Evolutionary conservation across 2,329 filamentous ascomycete genomes (phyloP).

Genomic region (Helotiales sp.): DNA sequence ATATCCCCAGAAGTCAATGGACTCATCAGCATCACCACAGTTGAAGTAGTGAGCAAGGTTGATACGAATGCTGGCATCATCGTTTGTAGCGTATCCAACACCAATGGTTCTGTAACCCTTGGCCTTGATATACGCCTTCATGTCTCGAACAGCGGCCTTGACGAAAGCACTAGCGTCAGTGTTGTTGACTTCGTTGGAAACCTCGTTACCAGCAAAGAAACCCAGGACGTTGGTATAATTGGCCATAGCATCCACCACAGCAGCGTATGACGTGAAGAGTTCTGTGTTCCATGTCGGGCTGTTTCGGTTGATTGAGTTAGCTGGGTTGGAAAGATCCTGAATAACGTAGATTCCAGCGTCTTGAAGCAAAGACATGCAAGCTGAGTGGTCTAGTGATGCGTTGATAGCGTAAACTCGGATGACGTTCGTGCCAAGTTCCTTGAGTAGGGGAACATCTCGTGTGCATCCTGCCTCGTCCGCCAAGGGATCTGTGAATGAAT

Average conservation of each 20-base stretch:
- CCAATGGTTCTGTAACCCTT: conserved; percentile 77
- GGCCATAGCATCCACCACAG: conserved; percentile 77
- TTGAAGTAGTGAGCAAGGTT: conserved; percentile 92
- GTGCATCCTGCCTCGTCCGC: conserved; percentile 69
- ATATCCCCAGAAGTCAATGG: conserved; percentile 99
- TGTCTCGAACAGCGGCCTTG: conserved; percentile 96
- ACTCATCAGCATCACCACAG: conserved; percentile 66
- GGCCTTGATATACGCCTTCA: conserved; percentile 86
- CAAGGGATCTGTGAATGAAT: conserved; percentile 79
- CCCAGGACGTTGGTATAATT: conserved; percentile 90
- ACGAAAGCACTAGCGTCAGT: conserved; percentile 90
- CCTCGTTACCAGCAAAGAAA: conserved; percentile 99
- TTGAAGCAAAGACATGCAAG: conserved; percentile 81
- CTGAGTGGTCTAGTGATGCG: conserved; percentile 72
- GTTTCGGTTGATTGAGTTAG: conserved; percentile 81
- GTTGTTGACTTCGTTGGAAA: conserved; percentile 86
- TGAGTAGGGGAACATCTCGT: conserved; percentile 82
- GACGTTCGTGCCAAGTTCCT: conserved; percentile 80
- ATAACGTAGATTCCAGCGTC: conserved; percentile 93
- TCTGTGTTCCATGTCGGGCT: conserved; percentile 75
- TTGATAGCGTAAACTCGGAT: conserved; percentile 96
- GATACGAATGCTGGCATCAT: conserved; percentile 79
- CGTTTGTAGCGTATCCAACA: conserved; percentile 95
- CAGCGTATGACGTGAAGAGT: conserved; percentile 78
- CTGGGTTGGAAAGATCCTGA: conserved; percentile 83